A percentile compares a stretch with the other conserved stretches of the same genome.
Evolutionary conservation across 1,284 basidiomycete genomes (phyloP).

Genomic region (Boletus semigastroideus): DNA sequence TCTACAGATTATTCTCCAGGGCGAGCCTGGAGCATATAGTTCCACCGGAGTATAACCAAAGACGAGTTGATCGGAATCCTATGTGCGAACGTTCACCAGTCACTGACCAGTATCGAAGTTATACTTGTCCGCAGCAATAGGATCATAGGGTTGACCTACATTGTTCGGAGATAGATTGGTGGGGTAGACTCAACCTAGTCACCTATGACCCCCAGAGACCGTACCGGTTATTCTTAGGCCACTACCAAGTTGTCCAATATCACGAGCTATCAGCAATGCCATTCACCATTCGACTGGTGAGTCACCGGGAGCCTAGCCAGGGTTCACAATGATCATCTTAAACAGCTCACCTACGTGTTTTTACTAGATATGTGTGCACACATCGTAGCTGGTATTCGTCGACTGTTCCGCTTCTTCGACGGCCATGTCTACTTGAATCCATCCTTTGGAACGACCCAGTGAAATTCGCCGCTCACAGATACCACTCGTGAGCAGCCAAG

Average conservation of each 20-base stretch:
- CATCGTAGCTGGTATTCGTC: constrained; percentile 26
- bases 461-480: constrained; percentile 21
- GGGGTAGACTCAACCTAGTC: constrained; percentile 45
- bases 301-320: constrained; percentile 29
- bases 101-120: constrained; percentile 47
- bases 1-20: constrained; percentile 43
- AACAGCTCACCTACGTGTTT: constrained; percentile 37
- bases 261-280: neutral
- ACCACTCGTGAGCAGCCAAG: constrained; percentile 31
- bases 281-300: constrained; percentile 18
- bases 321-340: constrained; percentile 17
- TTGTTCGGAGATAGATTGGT: constrained; percentile 42
- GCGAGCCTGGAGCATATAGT: constrained; percentile 31
- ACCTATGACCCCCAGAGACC: constrained; percentile 20
- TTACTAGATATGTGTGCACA: constrained; percentile 40
- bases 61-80: neutral
- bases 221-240: constrained; percentile 35
- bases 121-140: constrained; percentile 41
- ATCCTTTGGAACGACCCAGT: constrained; percentile 35
- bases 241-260: constrained; percentile 33
- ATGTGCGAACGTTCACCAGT: neutral
- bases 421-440: constrained; percentile 38
- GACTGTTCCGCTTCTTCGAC: constrained; percentile 40
- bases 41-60: constrained; percentile 21
- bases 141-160: constrained; percentile 48